Percentiles rank a stretch among this genome's conserved stretches.
Conservation (phyloP, 768 basidiomycete genomes). For the Leccinum disarticulatum region DNA sequence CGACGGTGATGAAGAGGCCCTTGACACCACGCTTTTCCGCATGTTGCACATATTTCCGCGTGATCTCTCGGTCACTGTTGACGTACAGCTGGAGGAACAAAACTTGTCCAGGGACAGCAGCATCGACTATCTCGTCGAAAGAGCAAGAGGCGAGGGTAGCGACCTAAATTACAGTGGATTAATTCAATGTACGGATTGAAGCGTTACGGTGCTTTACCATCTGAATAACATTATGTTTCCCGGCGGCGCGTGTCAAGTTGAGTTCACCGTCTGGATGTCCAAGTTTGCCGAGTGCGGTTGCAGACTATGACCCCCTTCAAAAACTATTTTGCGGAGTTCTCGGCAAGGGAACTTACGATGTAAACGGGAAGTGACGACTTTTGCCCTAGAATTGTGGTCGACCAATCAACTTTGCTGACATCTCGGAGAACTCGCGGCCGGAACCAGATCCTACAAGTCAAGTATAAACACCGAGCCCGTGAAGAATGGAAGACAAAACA, state of each 20-base stretch:
- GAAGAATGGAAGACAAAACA: background rate
- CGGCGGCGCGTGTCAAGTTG: slow-evolving; percentile 86
- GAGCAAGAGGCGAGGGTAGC: slow-evolving; percentile 94
- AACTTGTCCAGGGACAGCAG: slow-evolving; percentile 71
- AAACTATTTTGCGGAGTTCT: slow-evolving; percentile 24
- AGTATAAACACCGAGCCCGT: background rate
- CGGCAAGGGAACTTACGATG: slow-evolving; percentile 46
- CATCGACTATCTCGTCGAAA: slow-evolving; percentile 92
- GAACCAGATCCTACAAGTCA: slow-evolving; percentile 71
- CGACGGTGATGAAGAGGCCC: slow-evolving; percentile 94
- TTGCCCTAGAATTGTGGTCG: slow-evolving; percentile 78
- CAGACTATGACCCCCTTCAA: slow-evolving; percentile 43
- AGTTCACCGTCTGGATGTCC: slow-evolving; percentile 96
- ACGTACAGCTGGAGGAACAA: slow-evolving; percentile 91
- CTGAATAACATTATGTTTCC: slow-evolving; percentile 71
- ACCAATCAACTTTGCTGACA: slow-evolving; percentile 79
- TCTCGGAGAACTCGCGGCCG: slow-evolving; percentile 80
- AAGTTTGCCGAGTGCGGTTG: slow-evolving; percentile 89
- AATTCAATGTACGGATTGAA: background rate
- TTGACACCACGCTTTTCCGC: slow-evolving; percentile 91
- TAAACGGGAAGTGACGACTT: slow-evolving; percentile 72
- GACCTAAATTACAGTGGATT: slow-evolving; percentile 50
- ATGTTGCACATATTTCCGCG: slow-evolving; percentile 83
- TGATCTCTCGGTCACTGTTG: slow-evolving; percentile 85
- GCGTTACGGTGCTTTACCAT: slow-evolving; percentile 47